Conservation (phyloP, 257 asterid species). For the Nemophila menziesii region DNA sequence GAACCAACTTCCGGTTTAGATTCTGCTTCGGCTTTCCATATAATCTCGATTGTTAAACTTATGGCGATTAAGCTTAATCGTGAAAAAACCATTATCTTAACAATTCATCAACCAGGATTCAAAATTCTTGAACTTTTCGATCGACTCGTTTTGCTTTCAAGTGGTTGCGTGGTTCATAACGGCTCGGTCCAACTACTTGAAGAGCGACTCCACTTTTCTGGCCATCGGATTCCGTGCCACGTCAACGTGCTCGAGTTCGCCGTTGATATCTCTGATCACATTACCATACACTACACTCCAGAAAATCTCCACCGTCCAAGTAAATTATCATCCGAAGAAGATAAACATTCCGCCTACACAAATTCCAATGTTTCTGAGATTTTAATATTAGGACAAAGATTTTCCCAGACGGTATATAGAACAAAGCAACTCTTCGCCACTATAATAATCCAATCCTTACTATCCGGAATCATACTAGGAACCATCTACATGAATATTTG, state of each 20-base stretch:
- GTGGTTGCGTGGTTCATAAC: conserved; percentile 47
- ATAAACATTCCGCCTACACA: conserved; percentile 14
- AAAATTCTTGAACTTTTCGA: conserved; percentile 59
- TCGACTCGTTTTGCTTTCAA: conserved; percentile 50
- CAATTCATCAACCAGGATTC: conserved; percentile 90
- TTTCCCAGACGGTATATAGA: conserved; percentile 57
- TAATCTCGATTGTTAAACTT: conserved; percentile 33
- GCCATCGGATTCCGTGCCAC: conserved; percentile 43
- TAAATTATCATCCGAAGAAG: conserved; percentile 2
- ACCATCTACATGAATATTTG: conserved; percentile 54
- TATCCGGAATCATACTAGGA: conserved; percentile 55
- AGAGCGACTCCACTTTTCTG: conserved; percentile 24
- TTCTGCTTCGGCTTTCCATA: conserved; percentile 69
- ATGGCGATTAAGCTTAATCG: conserved; percentile 41
- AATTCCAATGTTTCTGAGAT: conserved; percentile 40
- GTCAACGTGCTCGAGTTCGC: conserved; percentile 76
- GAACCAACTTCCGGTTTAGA: conserved; percentile 89
- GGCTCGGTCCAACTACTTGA: conserved; percentile 47
- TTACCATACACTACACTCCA: conserved; percentile 21
- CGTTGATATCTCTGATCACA: conserved; percentile 33
- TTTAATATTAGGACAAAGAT: conserved; percentile 45
- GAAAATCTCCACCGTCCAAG: conserved; percentile 11
- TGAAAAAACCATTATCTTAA: conserved; percentile 45
- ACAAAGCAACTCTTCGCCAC: conserved; percentile 65
- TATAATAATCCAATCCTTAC: conserved; percentile 40